Evolutionary conservation across 768 basidiomycete genomes (phyloP).

Genomic region (Mycena sanguinolenta): DNA sequence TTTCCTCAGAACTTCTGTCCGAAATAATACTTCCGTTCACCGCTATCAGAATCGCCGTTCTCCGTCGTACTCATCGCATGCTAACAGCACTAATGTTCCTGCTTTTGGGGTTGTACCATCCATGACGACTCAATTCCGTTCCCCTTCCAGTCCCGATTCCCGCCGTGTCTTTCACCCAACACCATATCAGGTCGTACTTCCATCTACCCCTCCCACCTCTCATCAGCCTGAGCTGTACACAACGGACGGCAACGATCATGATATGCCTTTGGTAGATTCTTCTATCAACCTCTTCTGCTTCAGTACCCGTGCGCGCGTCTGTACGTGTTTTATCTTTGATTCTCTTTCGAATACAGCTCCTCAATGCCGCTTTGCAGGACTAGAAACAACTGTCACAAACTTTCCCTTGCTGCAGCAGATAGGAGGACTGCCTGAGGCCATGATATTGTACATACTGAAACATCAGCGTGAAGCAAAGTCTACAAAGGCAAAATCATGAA

Average conservation of each 20-base stretch:
- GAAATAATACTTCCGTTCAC: background rate
- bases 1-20: constrained; percentile 16
- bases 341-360: background rate
- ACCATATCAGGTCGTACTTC: constrained; percentile 32
- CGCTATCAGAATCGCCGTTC: background rate
- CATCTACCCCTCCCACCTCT: constrained; percentile 21
- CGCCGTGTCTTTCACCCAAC: constrained; percentile 1
- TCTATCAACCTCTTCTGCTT: constrained; percentile 23
- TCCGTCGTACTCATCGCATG: constrained; percentile 1
- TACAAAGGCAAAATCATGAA: too few species aligned
- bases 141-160: constrained; percentile 9
- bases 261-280: constrained; percentile 7
- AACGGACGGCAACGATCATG: background rate
- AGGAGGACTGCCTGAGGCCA: too few species aligned
- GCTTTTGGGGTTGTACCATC: background rate
- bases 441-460: too few species aligned
- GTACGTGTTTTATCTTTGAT: background rate
- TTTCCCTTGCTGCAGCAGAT: too few species aligned
- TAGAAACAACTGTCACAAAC: too few species aligned
- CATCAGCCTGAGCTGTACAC: background rate
- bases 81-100: background rate
- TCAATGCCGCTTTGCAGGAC: too few species aligned
- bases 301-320: background rate
- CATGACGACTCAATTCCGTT: constrained; percentile 10
- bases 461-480: too few species aligned